A percentile compares a stretch with the other conserved stretches of the same genome.
These are phyloP conservation scores for Pochonia chlamydosporia DNA, from an alignment of 2,329 filamentous ascomycete genomes.

Conservation along the genomic window DNA sequence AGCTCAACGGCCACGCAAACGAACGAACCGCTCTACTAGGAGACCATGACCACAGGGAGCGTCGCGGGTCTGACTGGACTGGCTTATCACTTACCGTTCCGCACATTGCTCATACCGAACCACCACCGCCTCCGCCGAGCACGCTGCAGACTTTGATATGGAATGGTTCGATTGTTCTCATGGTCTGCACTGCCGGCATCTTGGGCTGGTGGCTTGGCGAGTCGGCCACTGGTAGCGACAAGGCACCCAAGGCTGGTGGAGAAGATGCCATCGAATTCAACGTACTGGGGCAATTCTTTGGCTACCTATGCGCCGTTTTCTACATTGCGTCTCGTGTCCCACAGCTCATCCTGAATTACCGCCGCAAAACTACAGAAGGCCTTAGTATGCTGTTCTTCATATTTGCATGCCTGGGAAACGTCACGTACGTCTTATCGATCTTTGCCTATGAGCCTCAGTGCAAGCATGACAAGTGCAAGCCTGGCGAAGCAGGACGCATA, in stretches of 20 bases:
- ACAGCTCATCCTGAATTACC: conserved; percentile 86
- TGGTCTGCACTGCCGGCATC: conserved; percentile 79
- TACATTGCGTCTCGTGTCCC: conserved; percentile 88
- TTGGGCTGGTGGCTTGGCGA: conserved; percentile 74
- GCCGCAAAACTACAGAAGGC: conserved; percentile 87
- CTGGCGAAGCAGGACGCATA: conserved; percentile 58
- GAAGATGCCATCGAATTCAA: conserved; percentile 60
- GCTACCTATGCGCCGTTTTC: conserved; percentile 82
- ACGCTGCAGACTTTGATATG: conserved; percentile 56
- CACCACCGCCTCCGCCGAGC: conserved; percentile 42
- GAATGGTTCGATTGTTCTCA: conserved; percentile 68
- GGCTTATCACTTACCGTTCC: conserved; percentile 78
- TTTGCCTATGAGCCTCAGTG: conserved; percentile 82
- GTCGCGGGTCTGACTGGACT: conserved; percentile 50
- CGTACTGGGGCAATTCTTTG: conserved; percentile 79
- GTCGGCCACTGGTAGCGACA: conserved; percentile 30
- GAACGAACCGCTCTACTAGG: conserved; percentile 50
- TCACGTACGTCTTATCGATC: conserved; percentile 90
- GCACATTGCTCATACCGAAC: conserved; percentile 49
- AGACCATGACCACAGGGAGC: conserved; percentile 37
- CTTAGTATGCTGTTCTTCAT: conserved; percentile 93
- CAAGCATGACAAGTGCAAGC: conserved; percentile 44
- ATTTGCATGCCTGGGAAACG: conserved; percentile 91
- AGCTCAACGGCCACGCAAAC: conserved; percentile 30
- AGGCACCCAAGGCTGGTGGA: conserved; percentile 31